phyloP scores from a whole-genome alignment of 495 filamentous ascomycete species.

The Rostrohypoxylon terebratum region DNA sequence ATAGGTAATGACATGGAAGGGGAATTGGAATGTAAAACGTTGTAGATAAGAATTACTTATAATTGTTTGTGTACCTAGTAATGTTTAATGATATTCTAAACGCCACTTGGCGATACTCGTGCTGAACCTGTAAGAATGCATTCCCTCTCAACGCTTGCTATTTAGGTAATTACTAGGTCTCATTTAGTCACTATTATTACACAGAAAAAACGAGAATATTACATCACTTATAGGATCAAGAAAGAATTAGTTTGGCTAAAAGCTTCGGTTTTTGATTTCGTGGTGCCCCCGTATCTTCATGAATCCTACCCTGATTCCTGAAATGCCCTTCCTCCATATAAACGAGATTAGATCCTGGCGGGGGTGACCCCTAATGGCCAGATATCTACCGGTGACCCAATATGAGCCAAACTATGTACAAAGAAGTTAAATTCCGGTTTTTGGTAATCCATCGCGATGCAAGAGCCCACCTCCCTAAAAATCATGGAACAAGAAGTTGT shows the following conservation, averaged over 20 bases:
- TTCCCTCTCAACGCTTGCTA: too few species aligned
- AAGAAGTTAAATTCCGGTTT: conserved; percentile 35
- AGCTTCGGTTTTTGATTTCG: conserved; percentile 21
- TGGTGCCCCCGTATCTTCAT: conserved; percentile 40
- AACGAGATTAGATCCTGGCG: conserved; percentile 34
- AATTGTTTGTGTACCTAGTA: conserved; percentile 9
- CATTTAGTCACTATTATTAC: too few species aligned
- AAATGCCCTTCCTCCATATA: conserved; percentile 35
- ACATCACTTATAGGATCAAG: conserved; percentile 5
- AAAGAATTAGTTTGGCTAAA: neutral
- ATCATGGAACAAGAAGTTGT: conserved; percentile 18
- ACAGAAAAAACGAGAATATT: too few species aligned
- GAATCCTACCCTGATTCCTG: conserved; percentile 40
- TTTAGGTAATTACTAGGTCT: too few species aligned
- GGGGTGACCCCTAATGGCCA: conserved; percentile 30
- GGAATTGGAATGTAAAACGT: neutral
- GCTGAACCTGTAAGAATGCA: too few species aligned
- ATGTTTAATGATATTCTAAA: conserved; percentile 6
- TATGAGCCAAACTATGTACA: conserved; percentile 40
- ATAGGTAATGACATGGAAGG: neutral
- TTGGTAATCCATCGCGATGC: conserved; percentile 38
- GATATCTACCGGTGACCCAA: conserved; percentile 34
- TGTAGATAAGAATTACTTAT: neutral
- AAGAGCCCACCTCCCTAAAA: conserved; percentile 23
- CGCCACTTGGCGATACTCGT: too few species aligned